Conservation (phyloP, 2,329 filamentous ascomycete species). For the Xylariaceae sp. region DNA sequence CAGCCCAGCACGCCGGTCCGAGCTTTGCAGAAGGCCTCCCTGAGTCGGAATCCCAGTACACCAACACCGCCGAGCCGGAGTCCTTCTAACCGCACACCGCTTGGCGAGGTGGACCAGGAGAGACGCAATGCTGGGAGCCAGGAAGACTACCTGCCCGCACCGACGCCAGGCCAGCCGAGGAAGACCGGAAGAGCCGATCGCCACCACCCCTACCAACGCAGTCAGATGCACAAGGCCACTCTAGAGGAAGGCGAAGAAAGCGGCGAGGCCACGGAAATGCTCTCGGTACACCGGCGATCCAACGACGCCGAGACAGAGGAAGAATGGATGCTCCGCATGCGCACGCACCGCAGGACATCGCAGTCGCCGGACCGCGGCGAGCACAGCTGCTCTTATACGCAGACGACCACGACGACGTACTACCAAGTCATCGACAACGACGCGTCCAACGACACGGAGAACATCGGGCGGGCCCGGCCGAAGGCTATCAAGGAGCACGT, state of each 20-base stretch:
- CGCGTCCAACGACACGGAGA: slow-evolving; percentile 66
- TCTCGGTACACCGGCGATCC: slow-evolving; percentile 58
- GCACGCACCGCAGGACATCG: slow-evolving; percentile 60
- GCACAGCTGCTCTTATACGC: slow-evolving; percentile 67
- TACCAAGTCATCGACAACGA: slow-evolving; percentile 63
- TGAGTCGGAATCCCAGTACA: slow-evolving; percentile 61
- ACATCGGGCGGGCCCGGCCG: slow-evolving; percentile 57
- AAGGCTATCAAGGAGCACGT: slow-evolving; percentile 54
- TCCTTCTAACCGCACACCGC: slow-evolving; percentile 70
- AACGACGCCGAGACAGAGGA: slow-evolving; percentile 71
- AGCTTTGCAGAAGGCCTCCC: slow-evolving; percentile 56
- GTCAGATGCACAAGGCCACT: slow-evolving; percentile 43
- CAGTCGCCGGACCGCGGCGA: slow-evolving; percentile 58
- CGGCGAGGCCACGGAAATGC: slow-evolving; percentile 56
- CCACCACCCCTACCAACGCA: slow-evolving; percentile 67
- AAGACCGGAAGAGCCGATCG: slow-evolving; percentile 78
- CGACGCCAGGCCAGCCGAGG: slow-evolving; percentile 90
- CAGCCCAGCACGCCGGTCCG: slow-evolving; percentile 58
- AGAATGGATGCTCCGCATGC: slow-evolving; percentile 73
- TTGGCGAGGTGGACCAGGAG: slow-evolving; percentile 93
- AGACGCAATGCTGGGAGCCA: slow-evolving; percentile 62
- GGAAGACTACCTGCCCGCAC: slow-evolving; percentile 89
- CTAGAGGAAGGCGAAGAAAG: slow-evolving; percentile 49
- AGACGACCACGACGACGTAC: slow-evolving; percentile 68
- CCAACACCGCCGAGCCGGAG: slow-evolving; percentile 82